phyloP scores from a whole-genome alignment of 2,329 filamentous ascomycete genomes.

The Sarocladium brachiariae region DNA sequence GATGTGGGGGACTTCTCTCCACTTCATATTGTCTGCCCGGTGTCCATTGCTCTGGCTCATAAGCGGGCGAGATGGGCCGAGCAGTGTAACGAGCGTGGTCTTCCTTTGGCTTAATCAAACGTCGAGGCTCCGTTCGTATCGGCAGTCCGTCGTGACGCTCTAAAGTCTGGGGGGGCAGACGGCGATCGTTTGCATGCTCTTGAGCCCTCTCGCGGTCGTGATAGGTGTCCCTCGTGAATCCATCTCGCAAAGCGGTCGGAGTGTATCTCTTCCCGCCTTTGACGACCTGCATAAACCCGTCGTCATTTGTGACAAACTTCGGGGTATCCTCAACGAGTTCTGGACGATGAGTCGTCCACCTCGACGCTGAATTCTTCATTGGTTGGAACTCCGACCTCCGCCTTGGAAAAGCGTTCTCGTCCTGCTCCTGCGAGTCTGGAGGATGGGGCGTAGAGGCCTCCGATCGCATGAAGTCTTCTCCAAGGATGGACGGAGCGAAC shows the following conservation, averaged over 20 bases:
- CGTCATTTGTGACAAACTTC: constrained; percentile 3
- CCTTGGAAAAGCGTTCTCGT: constrained; percentile 13
- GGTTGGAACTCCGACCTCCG: neutral
- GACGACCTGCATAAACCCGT: constrained; percentile 7
- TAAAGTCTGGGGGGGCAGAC: neutral
- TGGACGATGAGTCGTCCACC: neutral
- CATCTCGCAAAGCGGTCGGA: neutral
- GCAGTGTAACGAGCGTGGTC: neutral
- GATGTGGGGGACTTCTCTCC: neutral
- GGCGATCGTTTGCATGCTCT: neutral
- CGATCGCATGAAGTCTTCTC: constrained; percentile 32
- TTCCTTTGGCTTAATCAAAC: constrained; percentile 5
- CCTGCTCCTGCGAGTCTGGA: constrained; percentile 20
- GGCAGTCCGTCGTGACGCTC: neutral
- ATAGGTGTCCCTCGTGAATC: neutral
- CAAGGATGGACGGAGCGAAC: constrained; percentile 32
- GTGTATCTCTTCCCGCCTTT: neutral
- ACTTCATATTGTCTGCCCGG: neutral
- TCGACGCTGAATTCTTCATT: neutral
- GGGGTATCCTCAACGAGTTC: neutral
- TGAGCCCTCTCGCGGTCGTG: neutral
- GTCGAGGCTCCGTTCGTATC: constrained; percentile 4
- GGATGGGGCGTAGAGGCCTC: constrained; percentile 29
- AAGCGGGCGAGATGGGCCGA: neutral
- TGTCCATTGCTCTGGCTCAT: neutral